Evolutionary conservation across 352 stramenopile genomes (phyloP).

Genomic region (Thalassiosira exigua): DNA sequence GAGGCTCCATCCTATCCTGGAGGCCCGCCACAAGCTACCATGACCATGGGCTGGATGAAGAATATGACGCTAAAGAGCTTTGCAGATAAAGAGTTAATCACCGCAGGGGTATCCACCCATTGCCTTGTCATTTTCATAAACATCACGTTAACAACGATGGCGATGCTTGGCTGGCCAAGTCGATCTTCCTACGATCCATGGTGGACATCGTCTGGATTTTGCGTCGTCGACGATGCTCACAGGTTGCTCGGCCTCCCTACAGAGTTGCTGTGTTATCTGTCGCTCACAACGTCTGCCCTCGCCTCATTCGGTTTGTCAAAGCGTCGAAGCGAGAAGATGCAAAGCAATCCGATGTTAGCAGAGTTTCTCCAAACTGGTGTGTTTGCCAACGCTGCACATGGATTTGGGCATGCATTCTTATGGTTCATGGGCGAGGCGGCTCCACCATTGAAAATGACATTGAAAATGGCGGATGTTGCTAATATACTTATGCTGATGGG

Average conservation of each 20-base stretch:
- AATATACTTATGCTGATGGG: slow-evolving; percentile 16
- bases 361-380: not conserved
- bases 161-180: slow-evolving; percentile 9
- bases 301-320: not conserved
- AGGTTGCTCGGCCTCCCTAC: slow-evolving; percentile 8
- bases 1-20: no score
- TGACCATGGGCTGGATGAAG: no score
- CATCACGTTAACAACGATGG: not conserved
- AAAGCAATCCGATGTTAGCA: slow-evolving; percentile 4
- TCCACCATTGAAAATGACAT: slow-evolving; percentile 5
- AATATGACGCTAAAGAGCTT: no score
- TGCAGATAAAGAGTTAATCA: slow-evolving; percentile 11
- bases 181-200: slow-evolving; percentile 12
- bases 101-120: slow-evolving; percentile 5
- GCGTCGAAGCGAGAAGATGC: not conserved
- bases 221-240: slow-evolving; percentile 13
- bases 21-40: no score
- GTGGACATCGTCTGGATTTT: slow-evolving; percentile 14
- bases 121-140: not conserved
- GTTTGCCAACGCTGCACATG: not conserved
- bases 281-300: slow-evolving; percentile 11
- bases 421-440: not conserved
- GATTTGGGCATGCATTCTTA: not conserved
- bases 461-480: not conserved
- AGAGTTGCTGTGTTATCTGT: slow-evolving; percentile 1